Evolutionary conservation across 2,329 filamentous ascomycete genomes (phyloP), one percentile per base, ranked within the genome.

Genomic region (Diaporthe vaccinii): DNA sequence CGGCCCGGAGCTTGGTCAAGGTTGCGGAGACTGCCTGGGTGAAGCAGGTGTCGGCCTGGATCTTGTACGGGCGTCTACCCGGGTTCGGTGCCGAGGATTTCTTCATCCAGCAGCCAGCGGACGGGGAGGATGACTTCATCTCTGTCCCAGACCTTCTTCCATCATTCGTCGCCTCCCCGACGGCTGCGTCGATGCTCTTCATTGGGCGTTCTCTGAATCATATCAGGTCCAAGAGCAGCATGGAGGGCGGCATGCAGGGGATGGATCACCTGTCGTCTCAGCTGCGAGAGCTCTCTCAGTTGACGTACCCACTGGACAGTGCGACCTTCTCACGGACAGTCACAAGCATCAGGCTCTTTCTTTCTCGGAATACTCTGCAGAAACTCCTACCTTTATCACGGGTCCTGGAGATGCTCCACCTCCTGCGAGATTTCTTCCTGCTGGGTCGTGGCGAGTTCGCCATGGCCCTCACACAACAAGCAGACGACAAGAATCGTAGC

Each of bases 371-470:
- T 46, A 93, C 94, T 0, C 86, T 98, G 4, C 95, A 96, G 71
- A 93, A 94, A 80, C 87, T 98, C 0, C 84, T 99, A 4, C 97
- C 97, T 0, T 86, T 95, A 8, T 88, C 90, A 15, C 93, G 91
- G 79, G 95, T 98, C 5, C 86, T 95, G 8, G 93, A 97, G 78
- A 91, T 94, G 68, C 86, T 98, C 20, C 91, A 91, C 39, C 87
- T 98, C 12, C 87, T 98, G 1, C 90, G 96, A 65, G 93, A 97
- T 74, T 98, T 98, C 84, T 95, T 98, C 78, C 89, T 99, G 3
- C 88, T 99, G 0, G 93, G 94, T 1, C 91, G 95, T 46, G 96
- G 96, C 71, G 97, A 98, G 82, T 99, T 99, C 82, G 95, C 96
- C 28, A 92, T 97, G 84, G 93, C 94, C 0, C 85, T 99, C 36